A percentile compares a stretch with the other conserved stretches of the same genome.
phyloP scores from a whole-genome alignment of 768 basidiomycete species.

The Tulasnella sp. region DNA sequence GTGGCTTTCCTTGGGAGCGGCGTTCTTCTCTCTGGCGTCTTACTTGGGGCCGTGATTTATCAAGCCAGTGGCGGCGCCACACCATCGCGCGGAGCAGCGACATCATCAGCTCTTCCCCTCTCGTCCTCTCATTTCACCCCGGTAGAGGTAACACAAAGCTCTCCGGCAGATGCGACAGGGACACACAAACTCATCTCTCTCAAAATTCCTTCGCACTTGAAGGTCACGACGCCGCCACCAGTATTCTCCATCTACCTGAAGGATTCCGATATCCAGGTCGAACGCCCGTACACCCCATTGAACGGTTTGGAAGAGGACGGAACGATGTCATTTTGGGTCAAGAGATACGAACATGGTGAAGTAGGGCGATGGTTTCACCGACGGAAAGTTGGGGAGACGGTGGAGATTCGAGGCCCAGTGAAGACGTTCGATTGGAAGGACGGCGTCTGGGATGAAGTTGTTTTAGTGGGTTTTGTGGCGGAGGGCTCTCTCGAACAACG shows the following conservation, averaged over 20 bases:
- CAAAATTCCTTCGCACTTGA: constrained; percentile 36
- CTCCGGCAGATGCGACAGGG: constrained; percentile 42
- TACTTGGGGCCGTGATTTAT: constrained; percentile 3
- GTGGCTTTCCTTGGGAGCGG: not conserved
- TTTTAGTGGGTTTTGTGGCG: constrained; percentile 45
- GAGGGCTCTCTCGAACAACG: too few relatives aligned
- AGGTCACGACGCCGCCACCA: constrained; percentile 25
- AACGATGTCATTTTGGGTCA: constrained; percentile 68
- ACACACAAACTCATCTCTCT: constrained; percentile 55
- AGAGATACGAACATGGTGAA: constrained; percentile 57
- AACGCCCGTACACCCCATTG: constrained; percentile 75
- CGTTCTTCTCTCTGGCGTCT: not conserved
- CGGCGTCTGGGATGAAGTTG: constrained; percentile 60
- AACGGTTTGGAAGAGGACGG: constrained; percentile 58
- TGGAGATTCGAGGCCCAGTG: constrained; percentile 71
- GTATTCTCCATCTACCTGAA: constrained; percentile 77
- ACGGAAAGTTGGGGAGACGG: constrained; percentile 49
- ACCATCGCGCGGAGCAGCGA: constrained; percentile 19
- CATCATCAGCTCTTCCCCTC: constrained; percentile 22
- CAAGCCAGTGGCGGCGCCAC: constrained; percentile 3
- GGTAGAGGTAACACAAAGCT: constrained; percentile 35
- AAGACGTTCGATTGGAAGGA: constrained; percentile 51
- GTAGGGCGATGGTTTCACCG: constrained; percentile 76
- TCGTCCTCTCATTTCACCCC: constrained; percentile 40
- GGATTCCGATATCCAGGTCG: constrained; percentile 81